Evolutionary conservation across 345 rosid genomes (phyloP), one percentile per base, ranked within the genome.

Genomic region (Boechera retrofracta): DNA sequence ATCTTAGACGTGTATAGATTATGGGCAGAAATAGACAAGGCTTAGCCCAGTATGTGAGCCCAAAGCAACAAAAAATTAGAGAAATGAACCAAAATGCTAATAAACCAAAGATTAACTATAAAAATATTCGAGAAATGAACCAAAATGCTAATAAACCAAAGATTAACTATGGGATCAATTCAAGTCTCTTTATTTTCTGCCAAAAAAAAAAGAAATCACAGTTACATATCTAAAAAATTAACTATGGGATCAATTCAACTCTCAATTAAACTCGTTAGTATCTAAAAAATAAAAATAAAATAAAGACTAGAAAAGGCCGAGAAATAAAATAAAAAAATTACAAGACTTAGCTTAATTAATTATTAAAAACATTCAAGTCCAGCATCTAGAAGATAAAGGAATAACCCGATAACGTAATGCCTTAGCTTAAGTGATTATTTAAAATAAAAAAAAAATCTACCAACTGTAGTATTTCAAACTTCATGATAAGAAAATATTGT

Each of bases 321-420:
- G 42, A 42, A 11, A 42, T 1, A 0, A 39, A 39, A 39, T 7
- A 2, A 10, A 39, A 39, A 39, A 10, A 10, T 10, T 2, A 41
- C 29, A 5, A 15, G 15, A 47, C 10, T 7, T 7, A 38, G 10
- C 41, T 38, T 33, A 33, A 7, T 0, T 38, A 3, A 10, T 28
- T 28, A 28, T 28, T 28, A 10, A 10, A 3, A 10, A 1, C 6
- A 10, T 38, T 38, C 39, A 24, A 24, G 35, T 41, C 33, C 11
- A 21, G n/a, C 67, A 41, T 62, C 49, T 41, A 62, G 67, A 62
- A 39, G 33, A 39, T 1, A 62, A 62, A 39, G 18, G 59, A 67
- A 67, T 67, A 48, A 67, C 7, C 15, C 36, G 65, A 45, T 58
- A 59, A 59, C 57, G 65, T 42, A 70, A 70, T 41, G 44, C 47